Percentiles rank a stretch among this genome's conserved stretches.
These are phyloP conservation scores for Sarocladiaceae sp. DNA, from an alignment of 2,329 filamentous ascomycete species.

Conservation along the genomic window DNA sequence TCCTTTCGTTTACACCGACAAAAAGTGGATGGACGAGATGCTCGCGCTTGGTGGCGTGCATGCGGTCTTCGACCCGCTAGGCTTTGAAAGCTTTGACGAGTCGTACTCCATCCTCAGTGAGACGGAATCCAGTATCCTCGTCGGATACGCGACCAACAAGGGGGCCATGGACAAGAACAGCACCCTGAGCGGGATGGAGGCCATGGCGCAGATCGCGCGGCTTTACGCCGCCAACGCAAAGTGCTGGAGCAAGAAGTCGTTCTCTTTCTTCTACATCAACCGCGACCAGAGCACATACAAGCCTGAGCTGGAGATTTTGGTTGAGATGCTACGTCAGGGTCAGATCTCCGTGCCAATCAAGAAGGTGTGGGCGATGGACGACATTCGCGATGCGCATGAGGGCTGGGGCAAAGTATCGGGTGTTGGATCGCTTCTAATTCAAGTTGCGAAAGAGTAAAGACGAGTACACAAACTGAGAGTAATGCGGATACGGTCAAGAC, in stretches of 20 bases:
- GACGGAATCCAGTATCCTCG: slow-evolving; percentile 28
- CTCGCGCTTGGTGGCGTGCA: slow-evolving; percentile 38
- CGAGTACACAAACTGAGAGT: too few species aligned
- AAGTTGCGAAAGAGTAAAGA: background rate
- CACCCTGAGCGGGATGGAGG: slow-evolving; percentile 24
- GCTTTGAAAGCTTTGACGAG: slow-evolving; percentile 45
- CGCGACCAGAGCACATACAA: slow-evolving; percentile 26
- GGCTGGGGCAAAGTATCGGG: slow-evolving; percentile 22
- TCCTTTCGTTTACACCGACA: slow-evolving; percentile 41
- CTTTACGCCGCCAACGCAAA: slow-evolving; percentile 24
- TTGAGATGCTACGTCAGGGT: slow-evolving; percentile 24
- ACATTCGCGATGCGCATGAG: slow-evolving; percentile 30
- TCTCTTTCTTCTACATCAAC: slow-evolving; percentile 29
- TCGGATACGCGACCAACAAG: slow-evolving; percentile 23
- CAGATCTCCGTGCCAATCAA: slow-evolving; percentile 30
- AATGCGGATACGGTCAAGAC: too few species aligned
- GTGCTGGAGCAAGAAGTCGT: slow-evolving; percentile 22
- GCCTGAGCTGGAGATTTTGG: slow-evolving; percentile 22
- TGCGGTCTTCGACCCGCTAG: slow-evolving; percentile 41
- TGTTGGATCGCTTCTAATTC: background rate
- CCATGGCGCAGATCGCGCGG: slow-evolving; percentile 23
- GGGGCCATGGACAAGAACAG: slow-evolving; percentile 15
- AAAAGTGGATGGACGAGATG: slow-evolving; percentile 41
- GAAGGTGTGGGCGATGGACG: slow-evolving; percentile 33
- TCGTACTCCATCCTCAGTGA: slow-evolving; percentile 35